Evolutionary conservation across 2,329 filamentous ascomycete species (phyloP), one percentile per base, ranked within the genome.

Genomic region (Aphanocladium album): DNA sequence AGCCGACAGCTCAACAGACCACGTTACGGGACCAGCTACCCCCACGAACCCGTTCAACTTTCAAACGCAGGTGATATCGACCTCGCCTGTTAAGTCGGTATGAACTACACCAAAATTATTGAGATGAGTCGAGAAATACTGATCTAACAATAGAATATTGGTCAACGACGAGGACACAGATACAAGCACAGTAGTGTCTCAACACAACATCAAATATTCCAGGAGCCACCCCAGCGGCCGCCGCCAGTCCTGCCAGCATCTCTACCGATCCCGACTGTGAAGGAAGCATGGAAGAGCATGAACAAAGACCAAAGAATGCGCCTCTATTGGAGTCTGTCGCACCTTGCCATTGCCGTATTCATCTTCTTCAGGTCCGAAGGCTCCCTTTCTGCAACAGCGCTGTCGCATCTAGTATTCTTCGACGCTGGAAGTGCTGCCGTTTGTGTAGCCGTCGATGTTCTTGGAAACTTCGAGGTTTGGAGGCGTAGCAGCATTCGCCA

Each of bases 391-490:
- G 89, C 96, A 77, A 97, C 93, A 7, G 93, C 93, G 0, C 80
- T 99, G 19, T 96, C 92, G 11, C 93, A 97, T 69, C 80, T 99
- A 51, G 89, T 98, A 62, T 90, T 98, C 73, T 99, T 97, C 73
- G 95, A 99, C 72, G 93, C 95, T 9, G 85, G 96, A 1, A 95
- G 92, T 37, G 95, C 95, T 5, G 87, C 93, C 52, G 85, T 98
- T 5, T 98, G 93, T 72, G 92, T 96, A 3, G 87, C 86, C 14
- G 93, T 98, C 51, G 95, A 99, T 70, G 90, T 98, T 1, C 84
- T 97, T 52, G 88, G 90, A 56, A 99, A 99, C 73, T 99, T 99
- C 69, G 95, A 99, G 72, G 93, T 98, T 45, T 99, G 95, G 95
- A 91, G 91, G 65, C 85, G 93, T 51, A 93, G 90, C 67, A 96